A percentile compares a stretch with the other conserved stretches of the same genome.
Conservation (phyloP, 1,139 yeast species). For the Pichia sp. region DNA sequence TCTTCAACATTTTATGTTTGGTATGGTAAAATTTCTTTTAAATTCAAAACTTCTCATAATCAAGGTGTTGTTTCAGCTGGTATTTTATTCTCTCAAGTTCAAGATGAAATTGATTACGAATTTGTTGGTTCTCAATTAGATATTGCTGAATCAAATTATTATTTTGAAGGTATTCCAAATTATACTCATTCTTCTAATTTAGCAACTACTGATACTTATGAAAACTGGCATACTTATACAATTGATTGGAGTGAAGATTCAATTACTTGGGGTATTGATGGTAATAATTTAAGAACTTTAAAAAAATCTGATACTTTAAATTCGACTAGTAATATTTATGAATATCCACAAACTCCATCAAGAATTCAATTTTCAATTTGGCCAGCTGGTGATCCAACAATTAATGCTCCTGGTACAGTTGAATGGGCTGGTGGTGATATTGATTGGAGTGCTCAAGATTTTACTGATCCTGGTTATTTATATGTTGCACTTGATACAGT, state of each 20-base stretch:
- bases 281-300: conserved; percentile 60
- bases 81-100: conserved; percentile 72
- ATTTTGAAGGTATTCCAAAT: conserved; percentile 66
- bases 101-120: conserved; percentile 85
- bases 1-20: conserved; percentile 77
- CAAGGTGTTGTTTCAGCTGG: conserved; percentile 84
- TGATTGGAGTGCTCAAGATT: conserved; percentile 76
- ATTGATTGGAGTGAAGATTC: conserved; percentile 79
- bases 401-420: conserved; percentile 62
- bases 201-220: conserved; percentile 48
- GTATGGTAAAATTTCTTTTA: conserved; percentile 78
- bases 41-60: conserved; percentile 65
- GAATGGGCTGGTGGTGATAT: conserved; percentile 93
- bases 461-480: conserved; percentile 69
- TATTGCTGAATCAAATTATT: conserved; percentile 69
- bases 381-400: conserved; percentile 78
- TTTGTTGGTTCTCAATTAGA: conserved; percentile 69
- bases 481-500: conserved; percentile 59
- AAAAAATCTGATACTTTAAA: conserved; percentile 63
- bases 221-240: conserved; percentile 67
- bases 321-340: conserved; percentile 49
- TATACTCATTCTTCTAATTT: conserved; percentile 53
- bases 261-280: conserved; percentile 72
- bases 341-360: conserved; percentile 88
- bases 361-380: conserved; percentile 81